These are phyloP conservation scores for Botrytis deweyae DNA, from an alignment of 2,329 filamentous ascomycete species.

Conservation along the genomic window DNA sequence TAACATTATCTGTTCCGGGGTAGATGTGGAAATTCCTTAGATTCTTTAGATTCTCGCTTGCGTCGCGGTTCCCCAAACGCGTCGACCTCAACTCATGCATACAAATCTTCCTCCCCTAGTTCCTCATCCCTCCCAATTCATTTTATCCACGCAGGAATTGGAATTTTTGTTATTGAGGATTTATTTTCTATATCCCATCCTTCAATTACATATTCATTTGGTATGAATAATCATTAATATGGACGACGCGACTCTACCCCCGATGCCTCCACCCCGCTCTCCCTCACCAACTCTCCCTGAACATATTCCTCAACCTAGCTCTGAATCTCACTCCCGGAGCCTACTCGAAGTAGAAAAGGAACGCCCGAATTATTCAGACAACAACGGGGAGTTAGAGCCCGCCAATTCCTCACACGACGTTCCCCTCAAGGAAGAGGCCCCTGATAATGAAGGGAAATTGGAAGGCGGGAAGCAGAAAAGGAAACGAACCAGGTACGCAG, in stretches of 20 bases:
- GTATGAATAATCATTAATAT: constrained; percentile 27
- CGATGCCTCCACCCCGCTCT: constrained; percentile 30
- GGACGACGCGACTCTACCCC: constrained; percentile 39
- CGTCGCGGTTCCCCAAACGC: constrained; percentile 24
- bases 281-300: constrained; percentile 28
- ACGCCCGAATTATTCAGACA: constrained; percentile 26
- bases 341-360: constrained; percentile 7
- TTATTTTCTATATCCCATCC: not conserved
- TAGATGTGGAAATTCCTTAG: constrained; percentile 15
- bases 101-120: not conserved
- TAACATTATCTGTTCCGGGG: constrained; percentile 8
- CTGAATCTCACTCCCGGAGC: not conserved
- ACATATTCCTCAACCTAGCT: not conserved
- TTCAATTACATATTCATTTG: not conserved
- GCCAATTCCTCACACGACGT: constrained; percentile 30
- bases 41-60: constrained; percentile 17
- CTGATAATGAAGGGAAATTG: constrained; percentile 40
- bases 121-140: not conserved
- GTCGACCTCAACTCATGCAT: constrained; percentile 17
- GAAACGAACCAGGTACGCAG: constrained; percentile 61
- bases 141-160: not conserved
- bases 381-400: constrained; percentile 27
- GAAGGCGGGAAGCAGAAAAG: constrained; percentile 46
- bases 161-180: not conserved
- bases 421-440: constrained; percentile 30